Conservation (phyloP, 2,329 filamentous ascomycete species). For the Nothopassalora personata region DNA sequence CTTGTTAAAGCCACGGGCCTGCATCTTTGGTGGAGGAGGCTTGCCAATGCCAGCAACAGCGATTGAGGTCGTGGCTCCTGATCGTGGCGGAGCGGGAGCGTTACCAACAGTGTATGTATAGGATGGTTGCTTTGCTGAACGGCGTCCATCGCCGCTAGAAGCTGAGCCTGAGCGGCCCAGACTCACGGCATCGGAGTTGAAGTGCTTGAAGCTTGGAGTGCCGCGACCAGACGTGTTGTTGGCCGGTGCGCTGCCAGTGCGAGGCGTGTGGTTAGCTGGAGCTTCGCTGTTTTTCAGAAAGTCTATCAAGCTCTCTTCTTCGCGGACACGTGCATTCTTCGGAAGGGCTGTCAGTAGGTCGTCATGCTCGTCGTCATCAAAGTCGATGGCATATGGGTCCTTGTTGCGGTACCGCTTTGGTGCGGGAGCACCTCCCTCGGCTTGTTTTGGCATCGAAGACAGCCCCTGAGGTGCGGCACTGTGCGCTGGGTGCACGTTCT, state of each 20-base stretch:
- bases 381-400: constrained; percentile 91
- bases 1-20: constrained; percentile 9
- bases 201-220: constrained; percentile 9
- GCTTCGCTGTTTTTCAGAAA: constrained; percentile 67
- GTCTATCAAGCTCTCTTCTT: constrained; percentile 65
- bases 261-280: constrained; percentile 35
- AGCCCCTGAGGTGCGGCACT: constrained; percentile 13
- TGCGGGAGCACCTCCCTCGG: constrained; percentile 4
- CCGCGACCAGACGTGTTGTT: constrained; percentile 1
- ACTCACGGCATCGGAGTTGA: constrained; percentile 17
- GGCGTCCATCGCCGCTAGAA: constrained; percentile 8
- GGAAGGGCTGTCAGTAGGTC: constrained; percentile 47
- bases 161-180: constrained; percentile 12
- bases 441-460: constrained; percentile 2
- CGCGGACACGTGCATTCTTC: constrained; percentile 29
- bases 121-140: background rate
- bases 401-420: constrained; percentile 72
- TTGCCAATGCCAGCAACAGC: constrained; percentile 15
- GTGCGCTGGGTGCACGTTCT: constrained; percentile 15
- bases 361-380: constrained; percentile 42
- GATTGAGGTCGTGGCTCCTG: constrained; percentile 9
- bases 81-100: constrained; percentile 2
- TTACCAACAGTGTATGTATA: background rate
- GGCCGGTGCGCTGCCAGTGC: background rate
- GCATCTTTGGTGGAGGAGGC: constrained; percentile 8